Conservation (phyloP, 2,329 filamentous ascomycete genomes). For the Colletotrichum cordylinicola region DNA sequence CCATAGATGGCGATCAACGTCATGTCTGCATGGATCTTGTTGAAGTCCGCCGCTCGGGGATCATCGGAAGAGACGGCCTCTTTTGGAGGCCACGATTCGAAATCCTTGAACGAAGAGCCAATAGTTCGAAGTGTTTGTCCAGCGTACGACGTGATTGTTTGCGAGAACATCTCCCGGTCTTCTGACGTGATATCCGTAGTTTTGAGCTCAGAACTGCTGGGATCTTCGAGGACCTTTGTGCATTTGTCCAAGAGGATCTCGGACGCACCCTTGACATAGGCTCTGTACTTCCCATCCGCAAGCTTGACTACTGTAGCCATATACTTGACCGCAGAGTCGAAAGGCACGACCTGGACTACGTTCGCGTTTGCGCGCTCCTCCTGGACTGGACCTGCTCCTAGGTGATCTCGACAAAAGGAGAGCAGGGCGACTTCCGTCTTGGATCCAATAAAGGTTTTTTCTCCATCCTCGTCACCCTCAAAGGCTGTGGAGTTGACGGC, state of each 20-base stretch:
- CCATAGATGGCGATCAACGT: constrained; percentile 58
- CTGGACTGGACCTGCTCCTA: constrained; percentile 67
- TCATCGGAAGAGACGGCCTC: constrained; percentile 53
- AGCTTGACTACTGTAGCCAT: constrained; percentile 70
- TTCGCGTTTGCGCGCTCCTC: constrained; percentile 68
- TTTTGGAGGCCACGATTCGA: constrained; percentile 59
- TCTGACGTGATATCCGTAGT: constrained; percentile 6
- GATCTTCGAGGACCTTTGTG: constrained; percentile 32
- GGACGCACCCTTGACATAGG: constrained; percentile 59
- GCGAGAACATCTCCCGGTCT: constrained; percentile 22
- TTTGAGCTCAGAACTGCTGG: constrained; percentile 1
- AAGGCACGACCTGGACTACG: constrained; percentile 45
- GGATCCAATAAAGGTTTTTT: constrained; percentile 69
- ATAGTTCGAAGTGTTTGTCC: constrained; percentile 45
- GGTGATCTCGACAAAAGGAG: constrained; percentile 69
- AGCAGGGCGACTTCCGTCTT: constrained; percentile 81
- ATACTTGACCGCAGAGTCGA: constrained; percentile 60
- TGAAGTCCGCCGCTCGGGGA: constrained; percentile 66
- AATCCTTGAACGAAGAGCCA: constrained; percentile 47
- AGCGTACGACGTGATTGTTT: constrained; percentile 43
- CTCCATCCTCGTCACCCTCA: constrained; percentile 67
- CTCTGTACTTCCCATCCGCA: constrained; percentile 58
- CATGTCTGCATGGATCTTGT: constrained; percentile 44
- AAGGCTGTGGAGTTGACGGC: constrained; percentile 74
- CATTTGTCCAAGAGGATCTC: constrained; percentile 53